Percentiles rank a stretch among this genome's conserved stretches.
phyloP scores from a whole-genome alignment of 2,329 filamentous ascomycete genomes.

The Exophiala mesophila region DNA sequence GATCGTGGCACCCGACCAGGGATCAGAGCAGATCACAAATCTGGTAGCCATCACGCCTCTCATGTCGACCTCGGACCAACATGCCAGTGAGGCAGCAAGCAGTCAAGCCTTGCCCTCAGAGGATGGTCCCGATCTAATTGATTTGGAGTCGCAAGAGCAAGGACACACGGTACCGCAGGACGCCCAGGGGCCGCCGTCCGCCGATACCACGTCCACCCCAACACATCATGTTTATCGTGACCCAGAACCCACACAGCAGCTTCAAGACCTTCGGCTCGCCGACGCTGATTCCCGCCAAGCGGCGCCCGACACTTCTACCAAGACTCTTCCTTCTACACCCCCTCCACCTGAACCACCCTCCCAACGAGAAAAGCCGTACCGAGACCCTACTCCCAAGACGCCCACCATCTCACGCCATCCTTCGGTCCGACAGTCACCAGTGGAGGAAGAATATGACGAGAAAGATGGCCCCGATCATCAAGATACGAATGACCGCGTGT shows the following conservation, averaged over 20 bases:
- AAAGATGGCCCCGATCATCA: conserved; percentile 19
- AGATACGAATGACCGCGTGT: conserved; percentile 53
- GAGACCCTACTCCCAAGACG: conserved; percentile 46
- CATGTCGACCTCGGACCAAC: neutral
- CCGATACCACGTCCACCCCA: conserved; percentile 10
- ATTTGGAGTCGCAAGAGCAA: too few relatives aligned
- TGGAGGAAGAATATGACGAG: conserved; percentile 20
- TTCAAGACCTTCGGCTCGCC: conserved; percentile 8
- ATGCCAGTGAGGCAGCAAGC: neutral
- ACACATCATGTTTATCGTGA: conserved; percentile 15
- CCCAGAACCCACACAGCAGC: too few relatives aligned
- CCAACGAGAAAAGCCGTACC: conserved; percentile 49
- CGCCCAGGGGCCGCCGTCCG: conserved; percentile 1
- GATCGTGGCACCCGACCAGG: too few relatives aligned
- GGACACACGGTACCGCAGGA: too few relatives aligned
- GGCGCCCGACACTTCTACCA: conserved; percentile 8
- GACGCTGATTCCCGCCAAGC: conserved; percentile 1
- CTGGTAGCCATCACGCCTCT: too few relatives aligned
- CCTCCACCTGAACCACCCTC: conserved; percentile 41
- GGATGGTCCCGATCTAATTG: neutral
- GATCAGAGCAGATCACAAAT: too few relatives aligned
- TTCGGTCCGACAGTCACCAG: conserved; percentile 21
- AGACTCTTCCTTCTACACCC: conserved; percentile 29
- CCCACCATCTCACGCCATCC: conserved; percentile 38
- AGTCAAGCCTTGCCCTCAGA: neutral